Evolutionary conservation across 1,284 basidiomycete species (phyloP).

Genomic region (Fereydounia khargensis): DNA sequence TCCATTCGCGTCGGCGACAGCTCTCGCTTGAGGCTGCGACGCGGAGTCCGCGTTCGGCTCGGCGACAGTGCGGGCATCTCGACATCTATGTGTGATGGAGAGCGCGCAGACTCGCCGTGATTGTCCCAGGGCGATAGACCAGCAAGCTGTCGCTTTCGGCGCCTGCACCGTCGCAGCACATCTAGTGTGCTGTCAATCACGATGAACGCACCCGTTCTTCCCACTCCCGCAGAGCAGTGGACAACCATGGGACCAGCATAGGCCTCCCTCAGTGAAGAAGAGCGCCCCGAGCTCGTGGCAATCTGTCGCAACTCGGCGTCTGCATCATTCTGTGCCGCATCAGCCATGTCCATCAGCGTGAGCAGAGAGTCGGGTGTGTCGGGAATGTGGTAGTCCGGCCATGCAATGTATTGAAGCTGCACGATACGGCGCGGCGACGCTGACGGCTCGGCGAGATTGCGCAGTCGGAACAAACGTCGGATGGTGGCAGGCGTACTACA

Average conservation of each 20-base stretch:
- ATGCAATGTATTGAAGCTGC: conserved; percentile 52
- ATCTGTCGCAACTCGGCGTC: conserved; percentile 14
- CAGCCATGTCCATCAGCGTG: conserved; percentile 36
- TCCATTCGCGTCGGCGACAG: conserved; percentile 45
- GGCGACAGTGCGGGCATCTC: conserved; percentile 22
- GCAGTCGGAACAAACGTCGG: conserved; percentile 34
- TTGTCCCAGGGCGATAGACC: not conserved
- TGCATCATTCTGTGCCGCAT: conserved; percentile 28
- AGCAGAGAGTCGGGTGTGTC: conserved; percentile 43
- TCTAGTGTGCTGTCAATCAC: conserved; percentile 47
- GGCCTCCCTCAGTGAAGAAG: not conserved
- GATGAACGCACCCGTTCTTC: conserved; percentile 51
- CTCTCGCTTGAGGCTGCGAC: conserved; percentile 39
- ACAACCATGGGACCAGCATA: conserved; percentile 45
- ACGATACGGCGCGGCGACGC: conserved; percentile 21
- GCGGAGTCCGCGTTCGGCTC: conserved; percentile 13
- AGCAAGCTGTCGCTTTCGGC: conserved; percentile 12
- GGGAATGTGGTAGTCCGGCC: conserved; percentile 55
- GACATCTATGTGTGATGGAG: conserved; percentile 10
- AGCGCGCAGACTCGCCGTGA: not conserved
- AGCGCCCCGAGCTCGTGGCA: not conserved
- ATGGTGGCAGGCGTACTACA: conserved; percentile 31
- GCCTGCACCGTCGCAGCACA: conserved; percentile 30
- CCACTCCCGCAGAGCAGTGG: conserved; percentile 56
- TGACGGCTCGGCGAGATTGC: conserved; percentile 13